Conservation (phyloP, 768 basidiomycete species). For the Cystobasidium onofrii region DNA sequence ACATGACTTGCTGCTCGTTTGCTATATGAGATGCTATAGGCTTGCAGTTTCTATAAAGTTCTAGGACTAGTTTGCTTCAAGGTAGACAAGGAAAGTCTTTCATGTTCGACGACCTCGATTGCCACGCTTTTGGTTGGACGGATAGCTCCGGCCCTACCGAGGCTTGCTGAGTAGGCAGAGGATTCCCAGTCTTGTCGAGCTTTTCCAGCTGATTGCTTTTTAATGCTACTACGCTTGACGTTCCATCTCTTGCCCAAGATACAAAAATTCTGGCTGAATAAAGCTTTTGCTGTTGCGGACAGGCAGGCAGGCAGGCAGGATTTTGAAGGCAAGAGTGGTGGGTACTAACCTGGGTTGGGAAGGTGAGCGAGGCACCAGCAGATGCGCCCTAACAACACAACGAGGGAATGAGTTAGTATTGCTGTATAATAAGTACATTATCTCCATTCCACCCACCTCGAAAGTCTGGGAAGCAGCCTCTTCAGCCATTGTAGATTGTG, state of each 20-base stretch:
- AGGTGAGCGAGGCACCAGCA: conserved; percentile 43
- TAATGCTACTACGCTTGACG: too few species aligned
- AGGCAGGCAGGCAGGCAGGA: not conserved
- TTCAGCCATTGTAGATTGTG: conserved; percentile 11
- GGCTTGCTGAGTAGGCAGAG: too few species aligned
- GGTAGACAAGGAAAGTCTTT: not conserved
- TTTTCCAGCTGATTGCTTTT: too few species aligned
- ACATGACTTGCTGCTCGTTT: too few species aligned
- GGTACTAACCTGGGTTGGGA: conserved; percentile 13
- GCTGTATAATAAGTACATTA: not conserved
- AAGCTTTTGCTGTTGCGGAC: not conserved
- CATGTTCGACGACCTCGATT: not conserved
- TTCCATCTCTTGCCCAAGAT: too few species aligned
- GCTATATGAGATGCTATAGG: too few species aligned
- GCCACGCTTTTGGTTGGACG: not conserved
- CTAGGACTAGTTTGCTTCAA: too few species aligned
- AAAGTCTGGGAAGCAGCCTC: conserved; percentile 40
- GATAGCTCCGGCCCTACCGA: not conserved
- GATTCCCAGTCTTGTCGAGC: too few species aligned
- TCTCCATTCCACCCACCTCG: conserved; percentile 30
- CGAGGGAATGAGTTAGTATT: not conserved
- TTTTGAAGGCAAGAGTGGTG: not conserved
- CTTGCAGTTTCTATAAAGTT: too few species aligned
- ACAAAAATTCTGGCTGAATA: too few species aligned
- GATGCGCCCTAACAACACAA: conserved; percentile 35